These are phyloP conservation scores for Tympanopsis confertula DNA, from an alignment of 2,329 filamentous ascomycete species.

Conservation along the genomic window DNA sequence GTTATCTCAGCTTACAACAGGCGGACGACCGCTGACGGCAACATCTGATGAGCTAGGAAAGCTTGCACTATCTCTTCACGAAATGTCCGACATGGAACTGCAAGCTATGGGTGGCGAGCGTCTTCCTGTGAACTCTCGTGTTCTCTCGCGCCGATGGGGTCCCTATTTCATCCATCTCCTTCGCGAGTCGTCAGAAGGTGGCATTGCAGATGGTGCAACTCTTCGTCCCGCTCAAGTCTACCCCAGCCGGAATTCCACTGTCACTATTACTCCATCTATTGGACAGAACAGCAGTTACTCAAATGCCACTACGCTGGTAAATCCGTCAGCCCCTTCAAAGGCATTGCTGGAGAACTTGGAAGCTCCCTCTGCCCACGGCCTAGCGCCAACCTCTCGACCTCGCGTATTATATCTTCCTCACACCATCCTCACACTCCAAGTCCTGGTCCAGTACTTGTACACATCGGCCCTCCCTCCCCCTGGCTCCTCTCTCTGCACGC, in stretches of 20 bases:
- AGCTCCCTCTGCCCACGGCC: slow-evolving; percentile 41
- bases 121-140: slow-evolving; percentile 83
- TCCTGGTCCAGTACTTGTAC: slow-evolving; percentile 85
- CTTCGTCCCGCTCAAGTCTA: slow-evolving; percentile 61
- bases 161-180: slow-evolving; percentile 90
- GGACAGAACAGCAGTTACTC: slow-evolving; percentile 7
- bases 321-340: slow-evolving; percentile 19
- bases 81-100: slow-evolving; percentile 93
- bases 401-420: slow-evolving; percentile 87
- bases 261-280: neutral
- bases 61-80: slow-evolving; percentile 66
- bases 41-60: slow-evolving; percentile 79
- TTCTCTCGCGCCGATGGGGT: slow-evolving; percentile 82
- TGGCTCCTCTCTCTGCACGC: slow-evolving; percentile 71
- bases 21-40: slow-evolving; percentile 63
- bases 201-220: slow-evolving; percentile 62
- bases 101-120: slow-evolving; percentile 82
- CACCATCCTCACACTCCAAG: slow-evolving; percentile 77
- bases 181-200: slow-evolving; percentile 63
- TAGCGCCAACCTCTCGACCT: slow-evolving; percentile 57
- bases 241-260: slow-evolving; percentile 66
- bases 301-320: slow-evolving; percentile 1
- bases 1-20: slow-evolving; percentile 52
- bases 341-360: slow-evolving; percentile 39
- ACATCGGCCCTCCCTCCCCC: slow-evolving; percentile 75